Evolutionary conservation across 192 early-diverging fungal genomes (phyloP).

Genomic region (Ramicandelaber brevisporus): DNA sequence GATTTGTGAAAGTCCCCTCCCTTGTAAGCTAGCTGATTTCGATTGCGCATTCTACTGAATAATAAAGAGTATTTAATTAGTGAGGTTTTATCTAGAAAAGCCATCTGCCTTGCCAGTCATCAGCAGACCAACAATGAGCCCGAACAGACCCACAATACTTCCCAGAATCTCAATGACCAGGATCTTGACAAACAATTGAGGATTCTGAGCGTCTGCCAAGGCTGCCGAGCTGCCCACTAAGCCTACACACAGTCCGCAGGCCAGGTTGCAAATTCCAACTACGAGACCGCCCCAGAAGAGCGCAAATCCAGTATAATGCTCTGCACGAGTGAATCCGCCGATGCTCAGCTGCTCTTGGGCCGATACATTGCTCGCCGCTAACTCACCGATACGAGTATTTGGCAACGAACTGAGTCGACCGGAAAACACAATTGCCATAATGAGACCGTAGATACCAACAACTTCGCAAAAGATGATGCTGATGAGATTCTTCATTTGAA

Average conservation of each 20-base stretch:
- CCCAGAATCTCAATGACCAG: conserved; percentile 96
- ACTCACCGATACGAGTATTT: too few relatives aligned
- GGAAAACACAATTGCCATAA: conserved; percentile 93
- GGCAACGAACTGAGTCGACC: too few relatives aligned
- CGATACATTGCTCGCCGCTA: too few relatives aligned
- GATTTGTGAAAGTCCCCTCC: too few relatives aligned
- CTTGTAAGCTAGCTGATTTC: too few relatives aligned
- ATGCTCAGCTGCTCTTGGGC: too few relatives aligned
- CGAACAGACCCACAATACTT: conserved; percentile 84
- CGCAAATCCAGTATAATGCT: conserved; percentile 63
- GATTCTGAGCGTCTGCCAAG: conserved; percentile 87
- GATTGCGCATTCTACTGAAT: too few relatives aligned
- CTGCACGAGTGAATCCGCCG: conserved; percentile 20
- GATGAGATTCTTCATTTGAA: conserved; percentile 91
- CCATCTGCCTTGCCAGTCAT: conserved; percentile 25
- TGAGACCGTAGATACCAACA: conserved; percentile 95
- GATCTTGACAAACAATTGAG: conserved; percentile 88
- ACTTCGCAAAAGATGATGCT: conserved; percentile 99
- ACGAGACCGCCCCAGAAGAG: conserved; percentile 91
- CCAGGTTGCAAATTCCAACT: conserved; percentile 79
- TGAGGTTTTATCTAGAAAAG: conserved; percentile 10
- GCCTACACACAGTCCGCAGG: conserved; percentile 83
- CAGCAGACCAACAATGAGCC: conserved; percentile 80
- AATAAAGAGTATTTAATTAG: too few relatives aligned
- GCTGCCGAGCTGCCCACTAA: conserved; percentile 82